Conservation (phyloP, 2,329 filamentous ascomycete species). For the Exophiala phaeomuriformis region DNA sequence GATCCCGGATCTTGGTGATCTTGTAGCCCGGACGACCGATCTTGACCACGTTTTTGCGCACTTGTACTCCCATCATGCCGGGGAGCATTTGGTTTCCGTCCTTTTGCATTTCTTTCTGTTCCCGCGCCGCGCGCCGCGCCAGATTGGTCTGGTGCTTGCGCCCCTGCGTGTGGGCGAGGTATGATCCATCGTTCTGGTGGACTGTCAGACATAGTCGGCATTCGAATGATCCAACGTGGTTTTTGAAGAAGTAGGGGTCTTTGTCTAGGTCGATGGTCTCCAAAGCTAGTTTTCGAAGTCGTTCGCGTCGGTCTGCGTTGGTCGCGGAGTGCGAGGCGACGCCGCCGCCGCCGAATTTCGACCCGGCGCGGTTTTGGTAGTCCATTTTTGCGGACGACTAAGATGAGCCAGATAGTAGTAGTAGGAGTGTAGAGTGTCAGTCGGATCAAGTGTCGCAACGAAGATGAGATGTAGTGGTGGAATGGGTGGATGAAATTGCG, state of each 20-base stretch:
- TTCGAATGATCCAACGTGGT: conserved; percentile 92
- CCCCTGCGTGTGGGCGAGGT: conserved; percentile 96
- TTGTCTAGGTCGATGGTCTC: conserved; percentile 99
- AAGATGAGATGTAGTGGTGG: background rate
- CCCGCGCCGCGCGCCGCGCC: conserved; percentile 86
- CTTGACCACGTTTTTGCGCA: conserved; percentile 81
- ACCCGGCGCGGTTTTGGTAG: conserved; percentile 86
- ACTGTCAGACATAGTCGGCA: conserved; percentile 95
- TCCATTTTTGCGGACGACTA: conserved; percentile 43
- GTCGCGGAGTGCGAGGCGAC: conserved; percentile 89
- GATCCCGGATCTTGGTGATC: conserved; percentile 91
- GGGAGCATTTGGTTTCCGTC: conserved; percentile 55
- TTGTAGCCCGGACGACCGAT: conserved; percentile 95
- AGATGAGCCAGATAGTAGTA: background rate
- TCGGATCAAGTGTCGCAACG: background rate
- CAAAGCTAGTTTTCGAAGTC: conserved; percentile 92
- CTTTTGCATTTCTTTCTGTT: conserved; percentile 77
- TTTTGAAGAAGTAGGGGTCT: conserved; percentile 99
- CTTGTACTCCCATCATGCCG: conserved; percentile 61
- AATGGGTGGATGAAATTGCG: background rate
- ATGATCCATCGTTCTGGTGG: conserved; percentile 97
- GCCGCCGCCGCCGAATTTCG: conserved; percentile 95
- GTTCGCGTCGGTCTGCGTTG: conserved; percentile 94
- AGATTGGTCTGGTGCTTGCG: conserved; percentile 99
- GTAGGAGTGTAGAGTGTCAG: background rate